Evolutionary conservation across 2,329 filamentous ascomycete genomes (phyloP).

Genomic region (Alternaria novae-zelandiae): DNA sequence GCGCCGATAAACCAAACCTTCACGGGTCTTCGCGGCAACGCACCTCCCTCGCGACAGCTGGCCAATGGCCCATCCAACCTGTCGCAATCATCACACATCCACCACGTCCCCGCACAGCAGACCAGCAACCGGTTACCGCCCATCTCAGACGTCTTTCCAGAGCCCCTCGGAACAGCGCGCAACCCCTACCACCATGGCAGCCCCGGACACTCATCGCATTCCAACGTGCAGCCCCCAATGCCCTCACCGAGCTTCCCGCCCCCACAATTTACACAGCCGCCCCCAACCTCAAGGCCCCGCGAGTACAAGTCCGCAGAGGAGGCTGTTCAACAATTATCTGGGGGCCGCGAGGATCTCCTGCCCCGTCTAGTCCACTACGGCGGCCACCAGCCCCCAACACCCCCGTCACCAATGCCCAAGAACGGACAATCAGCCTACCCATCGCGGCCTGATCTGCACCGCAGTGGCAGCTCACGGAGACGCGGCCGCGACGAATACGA

Average conservation of each 20-base stretch:
- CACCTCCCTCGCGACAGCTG: slow-evolving; percentile 75
- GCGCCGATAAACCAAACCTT: slow-evolving; percentile 95
- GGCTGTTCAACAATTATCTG: slow-evolving; percentile 86
- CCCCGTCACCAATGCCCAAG: slow-evolving; percentile 75
- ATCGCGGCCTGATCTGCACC: slow-evolving; percentile 42
- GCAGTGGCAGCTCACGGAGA: slow-evolving; percentile 70
- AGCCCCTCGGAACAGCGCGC: slow-evolving; percentile 64
- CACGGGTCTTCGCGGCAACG: slow-evolving; percentile 74
- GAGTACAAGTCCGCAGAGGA: slow-evolving; percentile 97
- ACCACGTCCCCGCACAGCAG: slow-evolving; percentile 85
- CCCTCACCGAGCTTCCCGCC: slow-evolving; percentile 79
- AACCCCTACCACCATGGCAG: slow-evolving; percentile 66
- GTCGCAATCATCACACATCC: slow-evolving; percentile 85
- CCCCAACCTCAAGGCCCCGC: slow-evolving; percentile 66
- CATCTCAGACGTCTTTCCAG: slow-evolving; percentile 92
- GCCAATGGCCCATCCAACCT: slow-evolving; percentile 83
- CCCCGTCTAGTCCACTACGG: slow-evolving; percentile 96
- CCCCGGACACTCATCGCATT: slow-evolving; percentile 69
- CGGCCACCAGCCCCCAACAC: slow-evolving; percentile 90
- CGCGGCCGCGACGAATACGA: slow-evolving; percentile 91
- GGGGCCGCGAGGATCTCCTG: slow-evolving; percentile 88
- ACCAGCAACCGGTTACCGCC: slow-evolving; percentile 92
- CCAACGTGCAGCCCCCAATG: slow-evolving; percentile 70
- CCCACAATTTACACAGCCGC: slow-evolving; percentile 55
- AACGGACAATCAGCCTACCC: slow-evolving; percentile 38